Conservation (phyloP, 2,329 filamentous ascomycete genomes). For the Colletotrichum scovillei region DNA sequence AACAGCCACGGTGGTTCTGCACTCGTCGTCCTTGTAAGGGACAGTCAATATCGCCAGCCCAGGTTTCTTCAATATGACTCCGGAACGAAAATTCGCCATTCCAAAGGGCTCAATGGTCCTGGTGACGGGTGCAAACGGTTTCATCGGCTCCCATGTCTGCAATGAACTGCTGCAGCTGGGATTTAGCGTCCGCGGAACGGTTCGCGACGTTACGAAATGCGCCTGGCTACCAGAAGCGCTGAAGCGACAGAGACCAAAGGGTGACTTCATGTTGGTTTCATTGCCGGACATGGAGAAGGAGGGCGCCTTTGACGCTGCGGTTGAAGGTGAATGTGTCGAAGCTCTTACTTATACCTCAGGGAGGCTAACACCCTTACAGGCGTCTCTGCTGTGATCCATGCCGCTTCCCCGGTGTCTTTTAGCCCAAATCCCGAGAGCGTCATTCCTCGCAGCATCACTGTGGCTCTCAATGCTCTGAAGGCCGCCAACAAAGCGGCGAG, state of each 20-base stretch:
- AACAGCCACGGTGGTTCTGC: not conserved
- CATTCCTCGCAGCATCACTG: conserved; percentile 47
- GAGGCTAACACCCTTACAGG: not conserved
- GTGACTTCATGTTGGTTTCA: conserved; percentile 44
- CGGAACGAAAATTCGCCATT: conserved; percentile 23
- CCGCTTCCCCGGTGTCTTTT: conserved; percentile 49
- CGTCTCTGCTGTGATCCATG: conserved; percentile 39
- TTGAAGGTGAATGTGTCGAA: conserved; percentile 39
- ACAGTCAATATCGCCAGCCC: not conserved
- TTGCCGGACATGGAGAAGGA: conserved; percentile 47
- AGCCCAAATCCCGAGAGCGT: conserved; percentile 50
- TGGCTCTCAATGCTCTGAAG: conserved; percentile 44
- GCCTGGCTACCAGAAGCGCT: conserved; percentile 43
- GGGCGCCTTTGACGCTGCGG: conserved; percentile 40
- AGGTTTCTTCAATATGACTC: conserved; percentile 19
- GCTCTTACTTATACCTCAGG: too few species aligned
- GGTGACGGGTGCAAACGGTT: conserved; percentile 56
- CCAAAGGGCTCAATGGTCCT: conserved; percentile 40
- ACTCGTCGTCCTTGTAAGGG: not conserved
- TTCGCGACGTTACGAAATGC: conserved; percentile 45
- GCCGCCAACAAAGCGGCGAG: conserved; percentile 47
- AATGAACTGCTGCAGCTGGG: conserved; percentile 48
- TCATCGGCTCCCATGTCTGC: conserved; percentile 53
- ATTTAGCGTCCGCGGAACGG: conserved; percentile 53
- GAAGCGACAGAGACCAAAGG: conserved; percentile 44